Percentiles rank a stretch among this genome's conserved stretches.
These are phyloP conservation scores for Rheum nobile DNA, from an alignment of 148 eudicot genomes.

Conservation along the genomic window DNA sequence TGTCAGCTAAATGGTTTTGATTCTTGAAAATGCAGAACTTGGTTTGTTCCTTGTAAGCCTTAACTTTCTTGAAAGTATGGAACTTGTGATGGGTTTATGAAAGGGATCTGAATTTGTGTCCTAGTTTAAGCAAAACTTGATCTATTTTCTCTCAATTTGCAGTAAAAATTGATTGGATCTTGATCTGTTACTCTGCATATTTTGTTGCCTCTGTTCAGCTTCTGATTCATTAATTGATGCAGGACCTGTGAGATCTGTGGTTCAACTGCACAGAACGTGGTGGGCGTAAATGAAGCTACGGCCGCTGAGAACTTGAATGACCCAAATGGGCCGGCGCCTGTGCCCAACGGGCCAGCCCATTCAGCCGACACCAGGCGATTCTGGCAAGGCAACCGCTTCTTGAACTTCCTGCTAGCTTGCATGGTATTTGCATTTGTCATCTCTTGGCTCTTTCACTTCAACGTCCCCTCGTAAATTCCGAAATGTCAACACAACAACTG, in stretches of 20 bases:
- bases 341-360: conserved; percentile 10
- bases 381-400: conserved; percentile 53
- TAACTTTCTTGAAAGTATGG: not conserved
- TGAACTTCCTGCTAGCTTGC: conserved; percentile 52
- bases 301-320: conserved; percentile 52
- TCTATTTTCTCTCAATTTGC: not conserved
- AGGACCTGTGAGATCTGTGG: conserved; percentile 88
- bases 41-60: not conserved
- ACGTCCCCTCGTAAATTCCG: conserved; percentile 21
- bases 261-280: conserved; percentile 62
- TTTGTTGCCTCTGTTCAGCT: not conserved
- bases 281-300: conserved; percentile 50
- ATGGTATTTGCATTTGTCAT: conserved; percentile 66
- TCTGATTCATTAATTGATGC: conserved; percentile 6
- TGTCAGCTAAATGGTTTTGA: not conserved
- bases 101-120: too few species aligned
- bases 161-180: not conserved
- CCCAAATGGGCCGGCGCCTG: conserved; percentile 27
- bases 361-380: conserved; percentile 28
- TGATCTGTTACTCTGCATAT: not conserved
- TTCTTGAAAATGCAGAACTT: not conserved
- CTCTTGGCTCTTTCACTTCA: conserved; percentile 64
- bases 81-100: not conserved
- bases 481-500: not conserved
- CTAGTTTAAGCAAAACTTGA: not conserved